A percentile compares a stretch with the other conserved stretches of the same genome.
These are phyloP conservation scores for Olyra latifolia DNA, from an alignment of 176 grass and related monocot species.

Conservation along the genomic window DNA sequence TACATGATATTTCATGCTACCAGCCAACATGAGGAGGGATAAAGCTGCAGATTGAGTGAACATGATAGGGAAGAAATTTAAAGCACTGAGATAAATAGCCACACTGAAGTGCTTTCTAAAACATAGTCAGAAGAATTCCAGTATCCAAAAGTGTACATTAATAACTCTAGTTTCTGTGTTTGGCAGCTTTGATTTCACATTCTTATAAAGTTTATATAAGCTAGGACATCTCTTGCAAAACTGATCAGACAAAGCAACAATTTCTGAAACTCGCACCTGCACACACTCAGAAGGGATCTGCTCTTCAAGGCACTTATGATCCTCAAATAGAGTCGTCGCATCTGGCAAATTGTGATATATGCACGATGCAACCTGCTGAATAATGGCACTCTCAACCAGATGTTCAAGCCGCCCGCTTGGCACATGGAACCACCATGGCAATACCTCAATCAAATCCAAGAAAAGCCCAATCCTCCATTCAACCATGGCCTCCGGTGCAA, in stretches of 20 bases:
- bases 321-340: slow-evolving; percentile 69
- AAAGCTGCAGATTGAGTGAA: slow-evolving; percentile 12
- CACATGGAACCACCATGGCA: slow-evolving; percentile 68
- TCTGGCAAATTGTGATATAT: slow-evolving; percentile 79
- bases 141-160: slow-evolving; percentile 3
- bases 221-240: slow-evolving; percentile 15
- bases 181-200: background rate
- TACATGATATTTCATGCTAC: slow-evolving; percentile 24
- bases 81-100: slow-evolving; percentile 12
- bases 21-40: background rate
- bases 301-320: slow-evolving; percentile 77
- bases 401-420: slow-evolving; percentile 65
- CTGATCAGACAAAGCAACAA: background rate
- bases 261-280: slow-evolving; percentile 55
- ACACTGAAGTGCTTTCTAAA: background rate
- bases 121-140: background rate
- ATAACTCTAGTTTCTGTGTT: background rate
- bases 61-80: slow-evolving; percentile 2
- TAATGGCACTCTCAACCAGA: slow-evolving; percentile 71
- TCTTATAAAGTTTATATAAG: background rate
- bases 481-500: slow-evolving; percentile 44
- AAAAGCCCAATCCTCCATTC: slow-evolving; percentile 66
- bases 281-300: slow-evolving; percentile 78
- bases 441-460: slow-evolving; percentile 77
- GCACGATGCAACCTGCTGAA: slow-evolving; percentile 69